Percentiles rank a stretch among this genome's conserved stretches.
phyloP scores from a whole-genome alignment of 768 basidiomycete species.

The Auricularia sp. region DNA sequence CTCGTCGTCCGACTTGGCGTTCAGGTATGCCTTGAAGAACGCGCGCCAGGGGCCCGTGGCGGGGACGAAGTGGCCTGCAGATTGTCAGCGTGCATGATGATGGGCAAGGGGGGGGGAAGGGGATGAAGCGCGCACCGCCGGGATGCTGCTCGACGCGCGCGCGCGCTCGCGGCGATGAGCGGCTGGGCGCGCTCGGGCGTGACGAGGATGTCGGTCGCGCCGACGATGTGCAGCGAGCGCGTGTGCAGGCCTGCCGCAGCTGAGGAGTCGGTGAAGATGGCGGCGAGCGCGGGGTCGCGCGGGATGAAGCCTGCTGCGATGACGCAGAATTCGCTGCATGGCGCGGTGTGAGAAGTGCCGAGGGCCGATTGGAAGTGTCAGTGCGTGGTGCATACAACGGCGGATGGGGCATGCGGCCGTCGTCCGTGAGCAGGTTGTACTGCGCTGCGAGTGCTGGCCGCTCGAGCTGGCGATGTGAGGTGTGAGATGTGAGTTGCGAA shows the following conservation, averaged over 20 bases:
- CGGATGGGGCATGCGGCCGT: slow-evolving; percentile 61
- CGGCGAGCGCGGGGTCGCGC: slow-evolving; percentile 33
- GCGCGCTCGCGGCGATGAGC: slow-evolving; percentile 45
- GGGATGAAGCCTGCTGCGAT: slow-evolving; percentile 65
- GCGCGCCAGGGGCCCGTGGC: slow-evolving; percentile 66
- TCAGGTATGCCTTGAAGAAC: slow-evolving; percentile 61
- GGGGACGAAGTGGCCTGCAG: slow-evolving; percentile 73
- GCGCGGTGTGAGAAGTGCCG: not conserved
- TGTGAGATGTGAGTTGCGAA: not conserved
- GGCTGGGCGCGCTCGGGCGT: slow-evolving; percentile 52
- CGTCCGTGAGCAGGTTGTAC: slow-evolving; percentile 37
- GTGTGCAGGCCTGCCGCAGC: slow-evolving; percentile 38
- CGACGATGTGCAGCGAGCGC: slow-evolving; percentile 69
- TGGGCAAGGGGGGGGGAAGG: not conserved
- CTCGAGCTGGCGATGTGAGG: slow-evolving; percentile 35
- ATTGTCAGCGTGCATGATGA: not conserved
- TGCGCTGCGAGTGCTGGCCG: slow-evolving; percentile 40
- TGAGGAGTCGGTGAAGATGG: slow-evolving; percentile 33
- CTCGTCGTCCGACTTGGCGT: not conserved
- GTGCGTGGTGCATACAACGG: slow-evolving; percentile 44
- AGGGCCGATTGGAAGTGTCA: not conserved
- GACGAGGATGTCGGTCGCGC: slow-evolving; percentile 69
- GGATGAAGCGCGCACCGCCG: slow-evolving; percentile 71
- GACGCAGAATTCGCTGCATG: slow-evolving; percentile 56
- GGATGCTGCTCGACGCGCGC: slow-evolving; percentile 66